Conservation (phyloP, 1,139 yeast genomes). For the Taphrina confusa region DNA sequence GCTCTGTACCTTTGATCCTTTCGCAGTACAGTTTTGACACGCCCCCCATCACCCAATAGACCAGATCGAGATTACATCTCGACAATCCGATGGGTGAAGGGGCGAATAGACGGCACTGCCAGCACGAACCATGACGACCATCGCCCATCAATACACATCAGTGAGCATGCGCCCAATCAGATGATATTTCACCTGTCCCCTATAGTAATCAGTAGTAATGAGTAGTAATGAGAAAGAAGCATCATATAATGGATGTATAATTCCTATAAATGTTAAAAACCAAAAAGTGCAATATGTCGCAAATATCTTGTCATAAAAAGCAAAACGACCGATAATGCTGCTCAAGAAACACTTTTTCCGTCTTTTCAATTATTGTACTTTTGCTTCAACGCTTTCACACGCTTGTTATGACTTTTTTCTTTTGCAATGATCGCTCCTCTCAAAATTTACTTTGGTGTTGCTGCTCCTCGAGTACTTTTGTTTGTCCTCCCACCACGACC, state of each 20-base stretch:
- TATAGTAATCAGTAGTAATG: not conserved
- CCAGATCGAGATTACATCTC: too few relatives aligned
- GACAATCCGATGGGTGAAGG: too few relatives aligned
- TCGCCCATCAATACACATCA: too few relatives aligned
- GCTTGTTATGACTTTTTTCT: not conserved
- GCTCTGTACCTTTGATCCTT: not conserved
- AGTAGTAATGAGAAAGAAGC: too few relatives aligned
- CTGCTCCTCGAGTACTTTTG: constrained; percentile 10
- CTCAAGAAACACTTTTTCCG: constrained; percentile 16
- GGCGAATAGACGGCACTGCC: too few relatives aligned
- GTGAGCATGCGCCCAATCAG: too few relatives aligned
- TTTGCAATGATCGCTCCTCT: not conserved
- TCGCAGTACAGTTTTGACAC: too few relatives aligned
- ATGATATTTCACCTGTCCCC: too few relatives aligned
- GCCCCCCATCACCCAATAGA: too few relatives aligned
- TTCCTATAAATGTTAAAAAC: not conserved
- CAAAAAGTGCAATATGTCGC: constrained; percentile 1
- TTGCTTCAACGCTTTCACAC: constrained; percentile 7
- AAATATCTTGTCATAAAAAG: not conserved
- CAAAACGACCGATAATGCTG: constrained; percentile 2
- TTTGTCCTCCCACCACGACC: constrained; percentile 11
- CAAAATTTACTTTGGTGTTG: constrained; percentile 7
- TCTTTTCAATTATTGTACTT: constrained; percentile 16
- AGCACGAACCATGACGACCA: too few relatives aligned
- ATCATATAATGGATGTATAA: not conserved